Evolutionary conservation across 257 asterid genomes (phyloP), one percentile per base, ranked within the genome.

Genomic region (Nyctanthes arbortristis): DNA sequence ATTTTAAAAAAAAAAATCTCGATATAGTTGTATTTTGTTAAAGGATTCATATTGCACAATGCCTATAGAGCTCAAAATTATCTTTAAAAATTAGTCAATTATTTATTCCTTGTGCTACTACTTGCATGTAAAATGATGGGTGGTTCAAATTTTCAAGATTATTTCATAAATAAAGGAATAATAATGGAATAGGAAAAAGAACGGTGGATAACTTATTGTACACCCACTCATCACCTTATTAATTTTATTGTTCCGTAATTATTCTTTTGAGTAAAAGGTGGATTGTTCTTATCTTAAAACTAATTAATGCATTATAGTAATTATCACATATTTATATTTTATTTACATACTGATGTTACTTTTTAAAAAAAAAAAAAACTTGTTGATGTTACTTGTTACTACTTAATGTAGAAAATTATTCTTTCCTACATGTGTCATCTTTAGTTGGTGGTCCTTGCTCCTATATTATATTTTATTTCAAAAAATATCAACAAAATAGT

Each of bases 251-350:
- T 62, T 31, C 12, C 3, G 10, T 5, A 60, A 60, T 11, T 60
- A 39, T 27, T 35, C 45, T 36, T 66, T 65, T 58, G 45, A 58
- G 58, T 61, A 75, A 67, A 40, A 62, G 27, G 40, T 32, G 68
- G 72, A 73, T 73, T 73, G 81, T 65, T 77, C 83, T 80, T 80
- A 83, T 83, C 85, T 80, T n/a, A 72, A 63, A 83, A 72, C 81
- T 73, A 29, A 80, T 68, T 75, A 61, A 13, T 28, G 32, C 74
- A 67, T 68, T 45, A 13, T 32, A 37, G 34, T n/a, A 35, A 37
- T 71, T 36, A 63, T 33, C 4, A 6, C 56, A 40, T 10, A 58
- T 61, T 59, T 36, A 16, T 39, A 61, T 63, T 20, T 66, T 59
- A 65, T 52, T 30, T n/a, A 63, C 30, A 65, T 63, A 69, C 62